A percentile compares a stretch with the other conserved stretches of the same genome.
Evolutionary conservation across 768 basidiomycete species (phyloP).

Genomic region (Rhodotorula babjevae): DNA sequence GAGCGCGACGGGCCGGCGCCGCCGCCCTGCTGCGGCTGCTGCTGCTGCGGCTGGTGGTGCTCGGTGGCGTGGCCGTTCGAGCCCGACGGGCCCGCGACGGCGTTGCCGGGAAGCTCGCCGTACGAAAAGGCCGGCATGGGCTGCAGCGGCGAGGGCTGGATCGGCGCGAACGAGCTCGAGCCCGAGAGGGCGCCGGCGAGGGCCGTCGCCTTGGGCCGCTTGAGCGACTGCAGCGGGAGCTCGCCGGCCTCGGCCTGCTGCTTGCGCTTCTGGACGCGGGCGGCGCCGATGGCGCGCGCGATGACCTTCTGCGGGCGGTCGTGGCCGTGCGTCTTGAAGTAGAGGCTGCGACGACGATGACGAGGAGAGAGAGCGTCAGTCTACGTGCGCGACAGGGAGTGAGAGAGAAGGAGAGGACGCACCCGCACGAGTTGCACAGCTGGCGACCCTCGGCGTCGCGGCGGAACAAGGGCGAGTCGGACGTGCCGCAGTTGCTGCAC

Average conservation of each 20-base stretch:
- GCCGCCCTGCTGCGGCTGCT: background rate
- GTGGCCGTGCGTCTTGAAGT: constrained; percentile 34
- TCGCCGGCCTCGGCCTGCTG: background rate
- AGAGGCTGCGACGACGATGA: constrained; percentile 2
- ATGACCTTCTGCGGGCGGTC: constrained; percentile 31
- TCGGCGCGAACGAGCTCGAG: background rate
- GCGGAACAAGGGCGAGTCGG: constrained; percentile 27
- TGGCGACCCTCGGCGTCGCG: constrained; percentile 22
- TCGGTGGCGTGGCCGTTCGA: background rate
- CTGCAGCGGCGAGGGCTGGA: constrained; percentile 6
- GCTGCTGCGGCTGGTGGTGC: background rate
- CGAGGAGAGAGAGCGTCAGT: background rate
- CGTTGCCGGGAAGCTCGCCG: background rate
- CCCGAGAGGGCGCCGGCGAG: constrained; percentile 8
- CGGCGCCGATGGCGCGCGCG: constrained; percentile 28
- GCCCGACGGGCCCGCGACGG: background rate
- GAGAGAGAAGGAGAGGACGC: background rate
- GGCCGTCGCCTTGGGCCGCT: constrained; percentile 4
- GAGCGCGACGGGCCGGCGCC: background rate
- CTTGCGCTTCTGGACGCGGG: constrained; percentile 31
- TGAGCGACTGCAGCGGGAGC: background rate
- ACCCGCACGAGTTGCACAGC: constrained; percentile 33
- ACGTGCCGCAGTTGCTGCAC: constrained; percentile 31
- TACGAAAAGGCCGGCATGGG: constrained; percentile 12
- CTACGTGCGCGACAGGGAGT: background rate